Evolutionary conservation across 2,329 filamentous ascomycete genomes (phyloP).

Genomic region (Lecanicillium sp.): DNA sequence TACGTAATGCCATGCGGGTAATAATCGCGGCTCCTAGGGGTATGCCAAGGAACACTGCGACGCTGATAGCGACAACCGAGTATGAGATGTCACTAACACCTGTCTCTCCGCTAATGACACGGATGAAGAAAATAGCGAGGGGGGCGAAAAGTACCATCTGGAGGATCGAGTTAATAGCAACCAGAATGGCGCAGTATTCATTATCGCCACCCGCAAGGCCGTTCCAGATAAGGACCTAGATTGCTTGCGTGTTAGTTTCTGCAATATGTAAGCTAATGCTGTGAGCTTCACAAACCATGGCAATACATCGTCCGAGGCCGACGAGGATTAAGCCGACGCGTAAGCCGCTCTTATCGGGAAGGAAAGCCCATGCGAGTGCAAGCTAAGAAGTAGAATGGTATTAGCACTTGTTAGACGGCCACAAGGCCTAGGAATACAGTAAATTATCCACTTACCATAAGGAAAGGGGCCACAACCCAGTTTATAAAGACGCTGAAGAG

Average conservation of each 20-base stretch:
- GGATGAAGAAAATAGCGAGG: constrained; percentile 61
- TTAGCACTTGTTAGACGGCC: too few relatives aligned
- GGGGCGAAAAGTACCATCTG: constrained; percentile 70
- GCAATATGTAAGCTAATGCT: background rate
- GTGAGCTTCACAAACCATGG: constrained; percentile 57
- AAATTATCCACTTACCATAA: constrained; percentile 56
- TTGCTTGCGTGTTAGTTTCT: background rate
- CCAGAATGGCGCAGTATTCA: constrained; percentile 78
- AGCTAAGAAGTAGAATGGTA: constrained; percentile 33
- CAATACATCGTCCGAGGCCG: constrained; percentile 77
- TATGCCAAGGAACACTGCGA: constrained; percentile 79
- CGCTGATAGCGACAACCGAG: constrained; percentile 64
- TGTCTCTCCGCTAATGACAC: constrained; percentile 52
- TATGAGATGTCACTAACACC: constrained; percentile 42
- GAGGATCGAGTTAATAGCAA: constrained; percentile 66
- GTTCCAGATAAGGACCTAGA: constrained; percentile 61
- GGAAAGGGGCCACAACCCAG: constrained; percentile 73
- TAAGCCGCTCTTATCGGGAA: constrained; percentile 50
- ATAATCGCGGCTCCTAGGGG: constrained; percentile 74
- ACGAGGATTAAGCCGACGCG: constrained; percentile 71
- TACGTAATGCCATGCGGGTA: constrained; percentile 58
- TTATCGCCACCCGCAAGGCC: constrained; percentile 60
- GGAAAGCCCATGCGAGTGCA: constrained; percentile 59
- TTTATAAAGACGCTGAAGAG: constrained; percentile 69
- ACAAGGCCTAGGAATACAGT: too few relatives aligned